Conservation (phyloP, 2,329 filamentous ascomycete species). For the Aplosporella prunicola region DNA sequence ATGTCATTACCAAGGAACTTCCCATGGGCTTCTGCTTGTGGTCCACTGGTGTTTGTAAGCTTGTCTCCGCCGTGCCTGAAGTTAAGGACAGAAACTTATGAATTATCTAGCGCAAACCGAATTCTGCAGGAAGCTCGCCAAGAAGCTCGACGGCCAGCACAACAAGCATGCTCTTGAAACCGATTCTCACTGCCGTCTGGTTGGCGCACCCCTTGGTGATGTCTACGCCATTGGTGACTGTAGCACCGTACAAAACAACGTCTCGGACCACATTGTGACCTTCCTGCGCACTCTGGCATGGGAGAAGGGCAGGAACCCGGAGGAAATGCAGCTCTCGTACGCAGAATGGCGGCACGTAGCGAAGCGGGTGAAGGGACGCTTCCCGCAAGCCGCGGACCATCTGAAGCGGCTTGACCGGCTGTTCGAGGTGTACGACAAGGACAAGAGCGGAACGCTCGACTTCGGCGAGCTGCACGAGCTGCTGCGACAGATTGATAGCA, state of each 20-base stretch:
- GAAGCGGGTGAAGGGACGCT: constrained; percentile 71
- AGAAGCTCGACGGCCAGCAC: constrained; percentile 68
- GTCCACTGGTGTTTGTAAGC: constrained; percentile 76
- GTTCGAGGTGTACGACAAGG: constrained; percentile 85
- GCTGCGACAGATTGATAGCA: constrained; percentile 83
- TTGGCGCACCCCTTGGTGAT: constrained; percentile 81
- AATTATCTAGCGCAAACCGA: constrained; percentile 54
- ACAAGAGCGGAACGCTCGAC: constrained; percentile 85
- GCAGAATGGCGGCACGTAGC: constrained; percentile 81
- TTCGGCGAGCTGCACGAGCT: constrained; percentile 87
- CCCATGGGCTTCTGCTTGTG: constrained; percentile 94
- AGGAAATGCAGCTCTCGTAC: constrained; percentile 80
- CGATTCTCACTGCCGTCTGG: constrained; percentile 81
- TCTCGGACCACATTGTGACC: constrained; percentile 79
- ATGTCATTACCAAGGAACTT: constrained; percentile 76
- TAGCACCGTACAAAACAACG: constrained; percentile 92
- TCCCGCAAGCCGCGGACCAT: constrained; percentile 82
- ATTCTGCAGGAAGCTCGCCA: constrained; percentile 65
- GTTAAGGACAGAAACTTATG: not conserved
- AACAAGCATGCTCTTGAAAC: constrained; percentile 92
- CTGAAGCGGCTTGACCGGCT: constrained; percentile 82
- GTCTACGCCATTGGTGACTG: constrained; percentile 97
- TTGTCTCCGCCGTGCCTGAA: constrained; percentile 1
- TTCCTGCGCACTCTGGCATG: constrained; percentile 85
- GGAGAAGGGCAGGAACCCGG: constrained; percentile 83